Evolutionary conservation across 768 basidiomycete genomes (phyloP), one percentile per base, ranked within the genome.

Genomic region (Amanita pseudoporphyria): DNA sequence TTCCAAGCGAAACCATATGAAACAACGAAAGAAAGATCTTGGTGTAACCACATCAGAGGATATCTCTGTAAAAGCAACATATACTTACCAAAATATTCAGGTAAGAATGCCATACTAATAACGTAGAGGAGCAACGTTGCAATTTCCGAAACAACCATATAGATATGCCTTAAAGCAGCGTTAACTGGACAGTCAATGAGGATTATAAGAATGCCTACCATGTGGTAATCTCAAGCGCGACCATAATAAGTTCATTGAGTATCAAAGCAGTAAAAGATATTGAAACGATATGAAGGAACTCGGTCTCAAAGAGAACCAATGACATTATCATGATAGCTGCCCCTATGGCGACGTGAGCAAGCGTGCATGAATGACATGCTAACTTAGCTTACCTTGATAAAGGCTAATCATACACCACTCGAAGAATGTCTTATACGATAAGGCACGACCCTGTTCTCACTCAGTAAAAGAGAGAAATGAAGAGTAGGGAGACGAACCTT

Each of bases 321-420:
- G 91, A 96, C 72, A 95, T 81, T 60, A 99, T 89, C 96, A 99
- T 99, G 67, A 99, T 99, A 3, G 92, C 92, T 35, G 90, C 90
- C 57, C 94, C 92, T 94, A n/a, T n/a, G 0, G 22, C 26, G 28
- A 43, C 16, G 28, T 5, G 45, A 21, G 9, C 22, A 49, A 36
- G 44, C 49, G 33, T 33, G 30, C 39, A 44, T 32, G 35, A 45
- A 36, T n/a, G n/a, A 19, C 44, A 32, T 19, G 44, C 13, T 33
- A 40, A 30, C 45, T 24, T 9, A 21, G 40, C 67, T 32, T 47
- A 85, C 94, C 95, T 79, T 99, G 96, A 66, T 98, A 99, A 42
- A 97, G 71, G 60, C 92, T 95, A 62, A 98, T 92, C 82, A 94
- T 90, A 53, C 93, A 67, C 96, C 96, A 99, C 53, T 85, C 79